A percentile compares a stretch with the other conserved stretches of the same genome.
Conservation (phyloP, 139 green algal genomes). For the Astrephomene gubernaculifera region DNA sequence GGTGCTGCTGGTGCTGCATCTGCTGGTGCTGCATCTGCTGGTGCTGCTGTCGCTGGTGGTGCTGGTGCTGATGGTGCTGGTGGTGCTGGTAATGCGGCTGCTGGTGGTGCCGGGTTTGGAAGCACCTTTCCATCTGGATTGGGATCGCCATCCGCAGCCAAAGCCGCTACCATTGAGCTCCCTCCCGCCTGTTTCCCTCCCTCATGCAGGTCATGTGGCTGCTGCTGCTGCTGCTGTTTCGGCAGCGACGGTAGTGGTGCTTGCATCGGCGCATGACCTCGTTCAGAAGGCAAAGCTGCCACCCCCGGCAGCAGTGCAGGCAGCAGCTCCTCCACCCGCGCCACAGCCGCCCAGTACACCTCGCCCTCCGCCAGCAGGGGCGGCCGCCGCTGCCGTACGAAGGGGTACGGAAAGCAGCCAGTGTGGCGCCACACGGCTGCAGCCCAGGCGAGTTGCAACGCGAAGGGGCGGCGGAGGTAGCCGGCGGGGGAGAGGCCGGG, state of each 20-base stretch:
- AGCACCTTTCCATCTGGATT: too few relatives aligned
- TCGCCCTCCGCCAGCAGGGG: constrained; percentile 11
- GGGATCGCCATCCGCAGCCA: too few relatives aligned
- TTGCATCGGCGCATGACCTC: too few relatives aligned
- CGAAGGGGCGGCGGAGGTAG: constrained; percentile 10
- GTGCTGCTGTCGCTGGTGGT: background rate
- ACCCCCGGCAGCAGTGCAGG: background rate
- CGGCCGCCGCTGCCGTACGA: background rate
- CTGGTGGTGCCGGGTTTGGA: too few relatives aligned
- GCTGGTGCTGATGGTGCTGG: background rate
- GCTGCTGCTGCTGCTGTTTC: too few relatives aligned
- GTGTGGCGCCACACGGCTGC: constrained; percentile 5
- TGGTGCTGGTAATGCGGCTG: background rate
- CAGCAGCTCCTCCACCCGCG: constrained; percentile 7
- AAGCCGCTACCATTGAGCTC: too few relatives aligned
- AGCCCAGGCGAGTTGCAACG: constrained; percentile 14
- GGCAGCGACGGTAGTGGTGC: too few relatives aligned
- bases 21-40: background rate
- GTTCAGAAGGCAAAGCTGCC: too few relatives aligned
- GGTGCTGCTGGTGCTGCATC: background rate
- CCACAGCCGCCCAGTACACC: background rate
- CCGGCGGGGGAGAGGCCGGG: background rate
- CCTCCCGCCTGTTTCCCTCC: too few relatives aligned
- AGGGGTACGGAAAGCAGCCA: constrained; percentile 11
- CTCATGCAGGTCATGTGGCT: too few relatives aligned